These are phyloP conservation scores for Metschnikowia arizonensis DNA, from an alignment of 805 yeast species.

Conservation along the genomic window DNA sequence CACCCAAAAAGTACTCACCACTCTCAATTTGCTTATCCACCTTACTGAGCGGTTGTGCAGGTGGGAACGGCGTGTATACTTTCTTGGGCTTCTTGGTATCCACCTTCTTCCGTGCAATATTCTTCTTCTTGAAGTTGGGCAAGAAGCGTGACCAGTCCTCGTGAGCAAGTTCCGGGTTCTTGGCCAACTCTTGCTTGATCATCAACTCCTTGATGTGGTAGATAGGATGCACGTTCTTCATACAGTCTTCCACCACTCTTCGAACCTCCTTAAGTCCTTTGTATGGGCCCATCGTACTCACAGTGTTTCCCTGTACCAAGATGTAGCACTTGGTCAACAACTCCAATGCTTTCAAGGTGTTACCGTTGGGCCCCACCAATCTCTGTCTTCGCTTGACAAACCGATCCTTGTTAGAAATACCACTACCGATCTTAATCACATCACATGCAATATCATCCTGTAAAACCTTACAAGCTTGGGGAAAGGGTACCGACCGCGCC, in stretches of 20 bases:
- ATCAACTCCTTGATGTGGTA: conserved; percentile 95
- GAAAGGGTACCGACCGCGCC: conserved; percentile 95
- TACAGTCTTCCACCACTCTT: conserved; percentile 95
- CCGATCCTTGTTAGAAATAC: conserved; percentile 86
- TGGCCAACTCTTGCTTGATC: conserved; percentile 93
- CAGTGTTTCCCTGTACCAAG: conserved; percentile 96
- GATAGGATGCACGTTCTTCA: conserved; percentile 96
- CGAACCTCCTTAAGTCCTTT: conserved; percentile 89
- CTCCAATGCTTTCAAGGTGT: conserved; percentile 92
- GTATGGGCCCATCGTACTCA: conserved; percentile 93
- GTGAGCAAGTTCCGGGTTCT: conserved; percentile 89
- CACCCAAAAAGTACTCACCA: conserved; percentile 95
- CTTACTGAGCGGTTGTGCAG: conserved; percentile 94
- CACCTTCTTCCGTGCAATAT: conserved; percentile 87
- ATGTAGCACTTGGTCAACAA: conserved; percentile 92
- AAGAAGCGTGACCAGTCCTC: conserved; percentile 97
- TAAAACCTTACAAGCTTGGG: conserved; percentile 88
- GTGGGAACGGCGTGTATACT: conserved; percentile 98
- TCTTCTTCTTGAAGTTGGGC: conserved; percentile 94
- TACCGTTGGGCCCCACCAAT: conserved; percentile 94
- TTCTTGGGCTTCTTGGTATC: conserved; percentile 58
- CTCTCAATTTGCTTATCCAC: conserved; percentile 94
- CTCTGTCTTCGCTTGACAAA: conserved; percentile 95
- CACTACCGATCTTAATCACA: conserved; percentile 88
- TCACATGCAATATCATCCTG: conserved; percentile 95